Evolutionary conservation across 495 filamentous ascomycete species (phyloP), one percentile per base, ranked within the genome.

Genomic region (Xylaria curta): DNA sequence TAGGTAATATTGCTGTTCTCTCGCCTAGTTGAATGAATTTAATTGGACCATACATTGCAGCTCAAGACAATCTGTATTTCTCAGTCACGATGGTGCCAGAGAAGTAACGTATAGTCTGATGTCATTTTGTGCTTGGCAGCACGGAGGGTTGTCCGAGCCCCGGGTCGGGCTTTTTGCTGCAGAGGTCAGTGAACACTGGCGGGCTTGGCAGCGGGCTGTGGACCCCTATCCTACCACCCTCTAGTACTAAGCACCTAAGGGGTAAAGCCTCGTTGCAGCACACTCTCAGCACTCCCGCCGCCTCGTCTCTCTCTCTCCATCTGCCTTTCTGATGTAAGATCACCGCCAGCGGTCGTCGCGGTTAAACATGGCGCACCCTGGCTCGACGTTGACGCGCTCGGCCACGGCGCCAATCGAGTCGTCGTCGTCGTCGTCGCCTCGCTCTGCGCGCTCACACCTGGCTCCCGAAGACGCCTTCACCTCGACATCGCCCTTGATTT

Each of bases 361-460:
- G 44, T 60, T 26, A 21, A 66, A 40, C 46, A 70, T 70, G 59
- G 58, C 40, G 19, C 33, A 70, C 40, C 72, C 76, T 19, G 73
- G 72, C 12, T 63, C 85, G 38, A 76, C 78, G 31, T 63, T 85
- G 38, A 76, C 78, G 24, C 82, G 82, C 68, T 82, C 83, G 12
- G 78, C 83, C 10, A 86, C 83, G 63, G 75, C 78, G 56, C 84
- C 84, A 2, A 69, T 76, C 67, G 74, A 76, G 44, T 72, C 81
- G 60, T 73, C 72, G 61, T 75, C 79, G 44, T 72, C 81, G 60
- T 73, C 72, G 61, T 75, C 79, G n/a, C 76, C 76, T 63, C 83
- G 80, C 62, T 78, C 82, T 62, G 81, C 85, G 67, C 84, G 84
- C 13, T 83, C 83, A 65, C 90, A 88, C 64, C 88, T 97, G 24